Percentiles rank a stretch among this genome's conserved stretches.
phyloP scores from a whole-genome alignment of 306 rosid genomes.

The Prunus campanulata region DNA sequence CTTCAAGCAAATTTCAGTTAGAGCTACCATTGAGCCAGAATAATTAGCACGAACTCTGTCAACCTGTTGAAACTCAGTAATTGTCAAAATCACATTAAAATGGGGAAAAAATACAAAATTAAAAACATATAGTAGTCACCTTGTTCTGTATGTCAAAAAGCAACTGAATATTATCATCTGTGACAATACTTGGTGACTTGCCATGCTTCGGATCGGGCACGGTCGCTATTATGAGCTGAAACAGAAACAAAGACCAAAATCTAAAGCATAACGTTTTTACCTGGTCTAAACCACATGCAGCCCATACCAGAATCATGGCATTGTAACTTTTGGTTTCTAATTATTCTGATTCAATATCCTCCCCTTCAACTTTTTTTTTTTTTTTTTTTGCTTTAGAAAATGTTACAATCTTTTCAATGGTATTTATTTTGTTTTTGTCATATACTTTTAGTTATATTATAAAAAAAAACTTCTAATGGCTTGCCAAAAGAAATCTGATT shows the following conservation, averaged over 20 bases:
- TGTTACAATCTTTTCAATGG: too few relatives aligned
- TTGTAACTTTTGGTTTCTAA: too few relatives aligned
- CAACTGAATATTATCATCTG: constrained; percentile 80
- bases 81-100: constrained; percentile 6
- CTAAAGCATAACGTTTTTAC: not conserved
- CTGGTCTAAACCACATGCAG: not conserved
- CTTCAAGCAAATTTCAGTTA: constrained; percentile 87
- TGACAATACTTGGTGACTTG: constrained; percentile 68
- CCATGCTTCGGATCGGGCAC: constrained; percentile 53
- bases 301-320: not conserved
- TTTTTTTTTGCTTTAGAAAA: too few relatives aligned
- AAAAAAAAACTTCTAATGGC: too few relatives aligned
- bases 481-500: too few relatives aligned
- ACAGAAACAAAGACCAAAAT: constrained; percentile 20
- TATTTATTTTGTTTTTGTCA: too few relatives aligned
- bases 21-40: constrained; percentile 64
- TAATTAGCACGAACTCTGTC: constrained; percentile 74
- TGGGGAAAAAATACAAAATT: not conserved
- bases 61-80: constrained; percentile 46
- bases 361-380: too few relatives aligned
- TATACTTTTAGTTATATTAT: too few relatives aligned
- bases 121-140: constrained; percentile 40
- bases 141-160: constrained; percentile 85
- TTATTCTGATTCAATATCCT: too few relatives aligned
- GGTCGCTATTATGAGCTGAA: constrained; percentile 82